Evolutionary conservation across 2,329 filamentous ascomycete genomes (phyloP).

Genomic region (Ascochyta lentis): DNA sequence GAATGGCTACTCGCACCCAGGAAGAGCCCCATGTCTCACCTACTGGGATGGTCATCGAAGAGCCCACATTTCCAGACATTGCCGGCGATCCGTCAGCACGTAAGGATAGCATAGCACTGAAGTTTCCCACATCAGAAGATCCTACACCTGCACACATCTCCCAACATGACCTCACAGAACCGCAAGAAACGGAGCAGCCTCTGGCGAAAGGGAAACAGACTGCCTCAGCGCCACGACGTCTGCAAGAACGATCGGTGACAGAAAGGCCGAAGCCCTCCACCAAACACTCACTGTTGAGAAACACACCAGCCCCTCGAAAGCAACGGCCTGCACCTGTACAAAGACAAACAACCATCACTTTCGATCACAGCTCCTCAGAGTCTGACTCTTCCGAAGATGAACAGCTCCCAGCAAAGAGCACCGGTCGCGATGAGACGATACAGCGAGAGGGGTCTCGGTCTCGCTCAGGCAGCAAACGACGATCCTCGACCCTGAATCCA

Average conservation of each 20-base stretch:
- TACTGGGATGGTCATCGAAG: slow-evolving; percentile 16
- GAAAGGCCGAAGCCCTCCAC: slow-evolving; percentile 38
- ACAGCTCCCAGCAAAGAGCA: slow-evolving; percentile 21
- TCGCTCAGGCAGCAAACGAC: slow-evolving; percentile 8
- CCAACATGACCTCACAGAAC: slow-evolving; percentile 3
- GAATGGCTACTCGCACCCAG: slow-evolving; percentile 4
- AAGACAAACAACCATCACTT: slow-evolving; percentile 36
- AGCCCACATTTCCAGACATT: slow-evolving; percentile 15
- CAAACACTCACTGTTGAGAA: slow-evolving; percentile 30
- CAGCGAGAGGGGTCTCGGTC: slow-evolving; percentile 10
- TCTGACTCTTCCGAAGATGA: slow-evolving; percentile 36
- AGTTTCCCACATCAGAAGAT: slow-evolving; percentile 7
- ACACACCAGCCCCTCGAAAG: slow-evolving; percentile 20
- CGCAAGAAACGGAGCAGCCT: slow-evolving; percentile 1
- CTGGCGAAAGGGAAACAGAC: neutral
- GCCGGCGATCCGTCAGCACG: neutral
- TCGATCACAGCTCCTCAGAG: slow-evolving; percentile 32
- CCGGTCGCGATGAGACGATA: slow-evolving; percentile 21
- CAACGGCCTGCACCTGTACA: slow-evolving; percentile 22
- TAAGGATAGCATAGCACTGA: slow-evolving; percentile 4
- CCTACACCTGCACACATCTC: slow-evolving; percentile 10
- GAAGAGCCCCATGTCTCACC: slow-evolving; percentile 5
- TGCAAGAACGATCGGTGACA: slow-evolving; percentile 37
- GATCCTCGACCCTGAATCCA: slow-evolving; percentile 24
- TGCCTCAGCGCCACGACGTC: slow-evolving; percentile 24